These are phyloP conservation scores for Aechmea fasciata DNA, from an alignment of 176 grass and related monocot genomes.

Conservation along the genomic window DNA sequence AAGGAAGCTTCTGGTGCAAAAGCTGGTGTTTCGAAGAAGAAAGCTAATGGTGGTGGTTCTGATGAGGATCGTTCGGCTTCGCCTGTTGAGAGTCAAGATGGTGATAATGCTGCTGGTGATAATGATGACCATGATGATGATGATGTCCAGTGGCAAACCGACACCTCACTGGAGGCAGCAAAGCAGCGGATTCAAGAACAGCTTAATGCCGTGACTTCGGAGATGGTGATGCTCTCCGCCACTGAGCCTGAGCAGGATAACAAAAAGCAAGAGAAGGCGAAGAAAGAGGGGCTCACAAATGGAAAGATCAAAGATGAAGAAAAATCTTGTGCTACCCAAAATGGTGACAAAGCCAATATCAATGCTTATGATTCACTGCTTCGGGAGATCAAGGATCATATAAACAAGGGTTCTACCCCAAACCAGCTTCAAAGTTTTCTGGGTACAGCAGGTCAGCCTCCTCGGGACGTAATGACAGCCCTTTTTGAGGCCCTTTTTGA, in stretches of 20 bases:
- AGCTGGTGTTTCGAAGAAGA: conserved; percentile 27
- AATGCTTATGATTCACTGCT: conserved; percentile 17
- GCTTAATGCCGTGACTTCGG: conserved; percentile 65
- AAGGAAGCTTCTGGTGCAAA: conserved; percentile 24
- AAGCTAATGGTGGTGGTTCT: conserved; percentile 23
- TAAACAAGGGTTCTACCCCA: conserved; percentile 31
- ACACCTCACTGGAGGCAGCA: conserved; percentile 62
- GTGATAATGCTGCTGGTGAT: conserved; percentile 26
- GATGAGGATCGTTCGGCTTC: conserved; percentile 65
- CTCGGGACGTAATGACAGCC: conserved; percentile 53
- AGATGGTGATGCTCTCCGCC: conserved; percentile 73
- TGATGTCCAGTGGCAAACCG: conserved; percentile 73
- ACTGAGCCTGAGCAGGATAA: conserved; percentile 35
- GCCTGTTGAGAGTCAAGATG: conserved; percentile 32
- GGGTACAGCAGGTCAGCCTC: conserved; percentile 14
- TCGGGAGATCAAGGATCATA: conserved; percentile 38
- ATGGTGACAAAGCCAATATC: not conserved
- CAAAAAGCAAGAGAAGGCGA: conserved; percentile 7
- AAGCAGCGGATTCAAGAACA: conserved; percentile 74
- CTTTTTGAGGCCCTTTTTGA: conserved; percentile 57
- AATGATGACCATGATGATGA: conserved; percentile 42
- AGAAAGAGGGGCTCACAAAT: conserved; percentile 9
- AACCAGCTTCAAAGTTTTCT: conserved; percentile 42
- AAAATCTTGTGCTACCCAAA: conserved; percentile 6
- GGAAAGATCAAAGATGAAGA: not conserved